Percentiles rank a stretch among this genome's conserved stretches.
Evolutionary conservation across 2,329 filamentous ascomycete genomes (phyloP).

Genomic region (Beauveria bassiana): DNA sequence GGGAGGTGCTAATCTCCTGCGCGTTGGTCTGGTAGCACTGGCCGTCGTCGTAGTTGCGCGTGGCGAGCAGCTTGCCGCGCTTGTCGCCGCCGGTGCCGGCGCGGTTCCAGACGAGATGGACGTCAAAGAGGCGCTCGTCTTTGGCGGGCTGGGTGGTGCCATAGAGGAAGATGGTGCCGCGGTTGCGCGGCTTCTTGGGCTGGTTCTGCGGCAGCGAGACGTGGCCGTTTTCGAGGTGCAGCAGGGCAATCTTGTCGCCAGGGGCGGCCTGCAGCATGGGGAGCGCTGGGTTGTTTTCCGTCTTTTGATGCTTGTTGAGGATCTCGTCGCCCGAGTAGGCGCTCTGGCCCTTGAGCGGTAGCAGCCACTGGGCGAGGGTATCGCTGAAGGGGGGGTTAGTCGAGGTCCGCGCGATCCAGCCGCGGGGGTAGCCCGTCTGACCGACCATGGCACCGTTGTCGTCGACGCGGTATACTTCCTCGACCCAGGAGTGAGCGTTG

Average conservation of each 20-base stretch:
- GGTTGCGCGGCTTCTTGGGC: slow-evolving; percentile 52
- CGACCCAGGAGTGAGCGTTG: slow-evolving; percentile 72
- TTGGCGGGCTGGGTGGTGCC: slow-evolving; percentile 54
- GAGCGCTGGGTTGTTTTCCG: slow-evolving; percentile 39
- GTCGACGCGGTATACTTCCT: slow-evolving; percentile 64
- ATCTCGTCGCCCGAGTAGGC: slow-evolving; percentile 55
- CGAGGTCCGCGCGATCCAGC: slow-evolving; percentile 51
- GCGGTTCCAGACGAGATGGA: slow-evolving; percentile 70
- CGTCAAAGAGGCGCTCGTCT: slow-evolving; percentile 45
- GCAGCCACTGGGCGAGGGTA: slow-evolving; percentile 50
- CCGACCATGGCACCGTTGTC: slow-evolving; percentile 67
- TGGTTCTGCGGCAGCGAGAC: slow-evolving; percentile 53
- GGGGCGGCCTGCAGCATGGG: slow-evolving; percentile 53
- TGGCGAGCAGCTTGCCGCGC: slow-evolving; percentile 67
- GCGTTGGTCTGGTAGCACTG: slow-evolving; percentile 76
- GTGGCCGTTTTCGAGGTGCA: slow-evolving; percentile 71
- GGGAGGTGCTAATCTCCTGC: slow-evolving; percentile 48
- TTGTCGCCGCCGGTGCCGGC: slow-evolving; percentile 75
- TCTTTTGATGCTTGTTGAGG: slow-evolving; percentile 29
- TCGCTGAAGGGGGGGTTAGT: slow-evolving; percentile 48
- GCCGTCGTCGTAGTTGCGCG: slow-evolving; percentile 79
- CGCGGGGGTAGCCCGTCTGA: slow-evolving; percentile 65
- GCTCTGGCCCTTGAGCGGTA: slow-evolving; percentile 56
- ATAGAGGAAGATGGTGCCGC: slow-evolving; percentile 69
- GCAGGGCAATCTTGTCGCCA: slow-evolving; percentile 58